Base-by-base conservation (phyloP, 148 eudicot genomes). In the Rhododendron molle region DNA sequence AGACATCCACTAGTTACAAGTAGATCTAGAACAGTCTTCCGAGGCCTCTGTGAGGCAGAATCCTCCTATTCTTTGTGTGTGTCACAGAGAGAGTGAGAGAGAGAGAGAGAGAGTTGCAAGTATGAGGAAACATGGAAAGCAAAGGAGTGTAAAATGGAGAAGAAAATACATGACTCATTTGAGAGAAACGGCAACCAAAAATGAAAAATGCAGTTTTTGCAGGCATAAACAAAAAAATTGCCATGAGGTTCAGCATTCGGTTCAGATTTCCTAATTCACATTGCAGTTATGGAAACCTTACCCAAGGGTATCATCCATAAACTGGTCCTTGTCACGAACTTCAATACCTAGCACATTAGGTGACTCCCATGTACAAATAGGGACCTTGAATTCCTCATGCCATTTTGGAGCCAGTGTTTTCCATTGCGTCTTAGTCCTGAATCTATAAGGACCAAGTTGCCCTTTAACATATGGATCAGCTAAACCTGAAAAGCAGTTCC, bases 381-480 rank as follows among this genome's bases (percentile, higher is more conserved):
- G 98, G 81, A 97, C 88, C 88, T 91, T 95, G 88, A 93, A 97
- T 85, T 97, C 98, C 88, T 97, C 99, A 3, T 84, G 93, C 98
- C 99, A 97, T 87, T 93, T 93, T 80, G 99, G 99, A 85, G 93
- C 76, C 73, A 97, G 81, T 74, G 96, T 97, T 87, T 93, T 97
- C 91, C 79, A 92, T 81, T 91, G 95, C 54, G 90, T 94, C 86
- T 92, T 95, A 78, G 96, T 93, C 89, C 88, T 92, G 81, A 95
- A 97, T 88, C 92, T 90, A 87, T 92, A 95, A 58, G 90, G 92
- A 67, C 97, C 99, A 85, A 95, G 92, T 67, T 93, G 89, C 50
- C 96, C 98, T 88, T 94, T 94, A 81, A 97, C 93, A 88, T 97
- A 97, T 67, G 99, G 98, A 90, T 97, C 98, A 54, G 98, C 93